These are phyloP conservation scores for Gossypium turneri DNA, from an alignment of 345 rosid genomes.

Conservation along the genomic window DNA sequence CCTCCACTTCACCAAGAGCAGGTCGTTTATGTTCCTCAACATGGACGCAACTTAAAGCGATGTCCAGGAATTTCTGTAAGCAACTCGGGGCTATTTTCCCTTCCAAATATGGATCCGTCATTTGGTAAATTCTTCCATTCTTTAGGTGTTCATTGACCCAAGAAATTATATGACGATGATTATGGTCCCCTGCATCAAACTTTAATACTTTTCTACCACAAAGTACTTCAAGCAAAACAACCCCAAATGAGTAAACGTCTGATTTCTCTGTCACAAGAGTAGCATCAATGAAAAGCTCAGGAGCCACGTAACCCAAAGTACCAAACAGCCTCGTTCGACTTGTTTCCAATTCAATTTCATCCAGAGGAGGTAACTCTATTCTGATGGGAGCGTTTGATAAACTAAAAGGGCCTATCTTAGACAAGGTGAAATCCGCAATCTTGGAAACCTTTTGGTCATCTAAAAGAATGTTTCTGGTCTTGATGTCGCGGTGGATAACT, in stretches of 20 bases:
- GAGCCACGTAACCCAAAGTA: neutral
- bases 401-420: neutral
- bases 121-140: neutral
- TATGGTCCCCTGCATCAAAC: neutral
- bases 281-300: neutral
- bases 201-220: neutral
- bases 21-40: neutral
- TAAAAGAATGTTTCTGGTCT: neutral
- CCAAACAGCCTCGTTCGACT: neutral
- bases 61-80: neutral
- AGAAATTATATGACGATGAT: neutral
- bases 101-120: neutral
- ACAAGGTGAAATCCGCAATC: neutral
- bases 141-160: neutral
- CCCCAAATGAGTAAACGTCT: slow-evolving; percentile 9
- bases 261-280: neutral
- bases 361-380: neutral
- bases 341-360: neutral
- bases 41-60: neutral
- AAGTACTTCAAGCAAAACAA: slow-evolving; percentile 8
- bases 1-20: neutral
- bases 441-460: neutral
- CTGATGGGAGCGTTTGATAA: neutral
- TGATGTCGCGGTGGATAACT: slow-evolving; percentile 3
- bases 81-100: neutral